Evolutionary conservation across 1,139 yeast genomes (phyloP).

Genomic region (Hemisphaericaspora lyxosophila): DNA sequence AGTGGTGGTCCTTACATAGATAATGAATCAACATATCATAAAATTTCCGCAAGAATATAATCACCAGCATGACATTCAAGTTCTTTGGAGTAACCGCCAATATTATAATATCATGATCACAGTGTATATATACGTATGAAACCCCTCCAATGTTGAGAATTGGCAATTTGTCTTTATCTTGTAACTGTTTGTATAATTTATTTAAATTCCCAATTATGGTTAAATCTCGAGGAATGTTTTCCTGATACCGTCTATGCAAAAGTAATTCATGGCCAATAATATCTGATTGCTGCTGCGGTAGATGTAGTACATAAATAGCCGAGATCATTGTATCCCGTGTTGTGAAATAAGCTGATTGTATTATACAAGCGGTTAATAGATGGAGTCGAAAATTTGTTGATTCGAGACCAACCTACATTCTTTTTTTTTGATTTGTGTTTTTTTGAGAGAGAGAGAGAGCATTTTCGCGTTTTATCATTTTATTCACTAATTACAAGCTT

Average conservation of each 20-base stretch:
- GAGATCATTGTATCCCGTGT: constrained; percentile 34
- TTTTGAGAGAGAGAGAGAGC: too few relatives aligned
- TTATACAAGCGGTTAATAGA: too few relatives aligned
- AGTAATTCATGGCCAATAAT: constrained; percentile 36
- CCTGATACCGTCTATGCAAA: constrained; percentile 36
- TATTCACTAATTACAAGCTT: too few relatives aligned
- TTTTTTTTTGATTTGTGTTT: too few relatives aligned
- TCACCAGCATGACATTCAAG: constrained; percentile 42
- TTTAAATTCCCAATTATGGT: constrained; percentile 30
- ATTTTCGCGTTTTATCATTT: too few relatives aligned
- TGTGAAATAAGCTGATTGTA: too few relatives aligned
- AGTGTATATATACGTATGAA: constrained; percentile 31
- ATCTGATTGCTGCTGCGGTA: constrained; percentile 31
- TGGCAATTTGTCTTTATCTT: constrained; percentile 31
- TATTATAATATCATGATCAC: constrained; percentile 30
- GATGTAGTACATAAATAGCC: constrained; percentile 37
- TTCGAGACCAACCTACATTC: too few relatives aligned
- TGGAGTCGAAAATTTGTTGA: too few relatives aligned
- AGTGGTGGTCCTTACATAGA: constrained; percentile 18
- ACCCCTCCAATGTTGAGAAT: constrained; percentile 28
- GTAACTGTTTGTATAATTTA: constrained; percentile 20
- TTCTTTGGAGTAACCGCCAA: constrained; percentile 35
- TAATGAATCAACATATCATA: constrained; percentile 33
- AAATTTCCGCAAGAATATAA: constrained; percentile 36
- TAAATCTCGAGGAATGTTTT: constrained; percentile 29